These are phyloP conservation scores for Haplographium delicatum DNA, from an alignment of 495 filamentous ascomycete genomes.

Conservation along the genomic window DNA sequence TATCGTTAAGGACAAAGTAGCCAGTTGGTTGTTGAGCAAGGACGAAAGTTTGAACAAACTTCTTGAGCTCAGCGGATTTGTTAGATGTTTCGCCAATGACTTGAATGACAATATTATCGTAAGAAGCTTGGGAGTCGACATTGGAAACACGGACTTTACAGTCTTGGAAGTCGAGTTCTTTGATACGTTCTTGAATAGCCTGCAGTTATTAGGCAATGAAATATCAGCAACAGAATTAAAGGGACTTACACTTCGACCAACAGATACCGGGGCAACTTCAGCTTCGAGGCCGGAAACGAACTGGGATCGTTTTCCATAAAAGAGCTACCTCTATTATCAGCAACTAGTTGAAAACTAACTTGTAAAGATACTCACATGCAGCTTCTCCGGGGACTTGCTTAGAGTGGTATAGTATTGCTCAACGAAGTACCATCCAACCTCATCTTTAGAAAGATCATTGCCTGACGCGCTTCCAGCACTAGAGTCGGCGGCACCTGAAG, in stretches of 20 bases:
- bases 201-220: conserved; percentile 33
- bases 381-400: conserved; percentile 87
- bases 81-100: conserved; percentile 98
- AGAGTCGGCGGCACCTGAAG: conserved; percentile 20
- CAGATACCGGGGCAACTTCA: conserved; percentile 72
- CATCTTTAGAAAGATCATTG: conserved; percentile 28
- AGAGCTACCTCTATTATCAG: conserved; percentile 47
- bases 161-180: conserved; percentile 87
- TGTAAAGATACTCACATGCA: conserved; percentile 58
- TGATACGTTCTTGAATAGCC: conserved; percentile 92
- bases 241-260: conserved; percentile 73
- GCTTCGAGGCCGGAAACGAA: conserved; percentile 83
- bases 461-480: conserved; percentile 20
- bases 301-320: conserved; percentile 78
- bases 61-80: conserved; percentile 81
- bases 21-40: conserved; percentile 93
- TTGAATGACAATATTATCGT: conserved; percentile 88
- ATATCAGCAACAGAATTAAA: conserved; percentile 1
- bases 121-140: conserved; percentile 92
- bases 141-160: conserved; percentile 98
- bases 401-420: conserved; percentile 98
- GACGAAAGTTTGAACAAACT: conserved; percentile 98
- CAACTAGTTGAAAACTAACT: background rate
- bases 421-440: conserved; percentile 98
- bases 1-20: conserved; percentile 97